These are phyloP conservation scores for Gamarada debralockiae DNA, from an alignment of 495 filamentous ascomycete genomes.

Conservation along the genomic window DNA sequence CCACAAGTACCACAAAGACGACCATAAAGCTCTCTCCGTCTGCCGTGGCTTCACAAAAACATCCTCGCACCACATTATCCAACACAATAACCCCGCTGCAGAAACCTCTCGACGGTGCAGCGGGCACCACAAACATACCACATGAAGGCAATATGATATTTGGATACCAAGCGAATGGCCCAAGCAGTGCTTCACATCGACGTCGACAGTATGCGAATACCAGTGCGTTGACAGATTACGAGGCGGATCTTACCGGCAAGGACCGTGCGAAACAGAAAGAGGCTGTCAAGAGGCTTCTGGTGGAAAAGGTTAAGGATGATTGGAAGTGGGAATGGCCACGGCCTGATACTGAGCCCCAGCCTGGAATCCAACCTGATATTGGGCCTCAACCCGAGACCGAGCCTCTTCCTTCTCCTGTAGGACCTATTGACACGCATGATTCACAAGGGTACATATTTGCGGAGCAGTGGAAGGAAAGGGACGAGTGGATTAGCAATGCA, in stretches of 20 bases:
- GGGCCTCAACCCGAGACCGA: too few species aligned
- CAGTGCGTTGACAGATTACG: conserved; percentile 34
- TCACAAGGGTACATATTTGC: conserved; percentile 5
- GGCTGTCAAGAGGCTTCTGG: conserved; percentile 46
- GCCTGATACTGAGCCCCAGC: background rate
- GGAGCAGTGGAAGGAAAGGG: conserved; percentile 23
- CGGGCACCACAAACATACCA: background rate
- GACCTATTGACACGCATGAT: background rate
- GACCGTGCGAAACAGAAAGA: conserved; percentile 53
- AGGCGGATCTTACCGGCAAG: conserved; percentile 48
- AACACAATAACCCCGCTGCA: background rate
- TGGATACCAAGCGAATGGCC: background rate
- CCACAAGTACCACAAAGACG: background rate
- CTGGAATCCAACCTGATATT: too few species aligned
- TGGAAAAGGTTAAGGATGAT: conserved; percentile 52
- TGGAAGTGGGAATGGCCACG: conserved; percentile 39
- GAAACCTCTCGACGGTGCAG: conserved; percentile 3
- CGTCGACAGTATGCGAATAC: conserved; percentile 21
- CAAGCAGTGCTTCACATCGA: conserved; percentile 14
- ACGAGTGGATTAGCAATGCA: conserved; percentile 25
- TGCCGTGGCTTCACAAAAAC: background rate
- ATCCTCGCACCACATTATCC: background rate
- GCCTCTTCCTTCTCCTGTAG: too few species aligned
- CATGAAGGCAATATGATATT: conserved; percentile 19
- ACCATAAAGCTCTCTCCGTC: background rate